Conservation (phyloP, 2,329 filamentous ascomycete genomes). For the Fusarium albidum region DNA sequence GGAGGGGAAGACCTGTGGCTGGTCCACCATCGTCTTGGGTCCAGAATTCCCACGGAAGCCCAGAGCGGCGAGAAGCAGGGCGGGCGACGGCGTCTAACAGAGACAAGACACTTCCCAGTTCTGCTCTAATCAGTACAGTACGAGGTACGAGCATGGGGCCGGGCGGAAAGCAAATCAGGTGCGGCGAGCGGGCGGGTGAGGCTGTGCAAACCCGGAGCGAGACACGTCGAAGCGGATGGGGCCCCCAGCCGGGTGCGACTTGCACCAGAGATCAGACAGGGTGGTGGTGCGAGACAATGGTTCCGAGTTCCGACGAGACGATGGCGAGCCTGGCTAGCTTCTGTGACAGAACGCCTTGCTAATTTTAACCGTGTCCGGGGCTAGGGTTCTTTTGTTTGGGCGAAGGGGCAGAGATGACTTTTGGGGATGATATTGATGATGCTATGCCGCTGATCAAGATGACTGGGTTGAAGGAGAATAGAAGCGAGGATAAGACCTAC, state of each 20-base stretch:
- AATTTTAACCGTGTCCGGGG: slow-evolving; percentile 31
- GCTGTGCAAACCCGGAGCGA: slow-evolving; percentile 33
- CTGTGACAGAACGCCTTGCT: slow-evolving; percentile 24
- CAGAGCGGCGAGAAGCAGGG: slow-evolving; percentile 18
- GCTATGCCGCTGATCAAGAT: slow-evolving; percentile 18
- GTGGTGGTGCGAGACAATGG: slow-evolving; percentile 9
- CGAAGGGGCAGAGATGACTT: slow-evolving; percentile 14
- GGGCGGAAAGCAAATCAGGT: slow-evolving; percentile 17
- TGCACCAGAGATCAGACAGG: slow-evolving; percentile 8
- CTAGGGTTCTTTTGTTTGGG: slow-evolving; percentile 15
- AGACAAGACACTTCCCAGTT: slow-evolving; percentile 4
- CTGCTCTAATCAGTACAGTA: no score
- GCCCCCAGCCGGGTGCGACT: slow-evolving; percentile 17
- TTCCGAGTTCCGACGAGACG: slow-evolving; percentile 6
- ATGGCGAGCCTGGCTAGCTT: slow-evolving; percentile 7
- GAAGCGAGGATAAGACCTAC: slow-evolving; percentile 7
- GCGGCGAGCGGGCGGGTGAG: slow-evolving; percentile 28
- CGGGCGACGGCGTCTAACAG: slow-evolving; percentile 20
- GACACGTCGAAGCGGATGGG: slow-evolving; percentile 37
- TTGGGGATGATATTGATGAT: slow-evolving; percentile 11
- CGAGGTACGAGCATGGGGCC: slow-evolving; percentile 3
- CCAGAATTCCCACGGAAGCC: slow-evolving; percentile 33
- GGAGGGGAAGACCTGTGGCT: slow-evolving; percentile 13
- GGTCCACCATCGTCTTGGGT: slow-evolving; percentile 21
- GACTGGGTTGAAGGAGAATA: not conserved